Base-by-base conservation (phyloP, 2,329 filamentous ascomycete genomes). In the Fusarium domesticum region DNA sequence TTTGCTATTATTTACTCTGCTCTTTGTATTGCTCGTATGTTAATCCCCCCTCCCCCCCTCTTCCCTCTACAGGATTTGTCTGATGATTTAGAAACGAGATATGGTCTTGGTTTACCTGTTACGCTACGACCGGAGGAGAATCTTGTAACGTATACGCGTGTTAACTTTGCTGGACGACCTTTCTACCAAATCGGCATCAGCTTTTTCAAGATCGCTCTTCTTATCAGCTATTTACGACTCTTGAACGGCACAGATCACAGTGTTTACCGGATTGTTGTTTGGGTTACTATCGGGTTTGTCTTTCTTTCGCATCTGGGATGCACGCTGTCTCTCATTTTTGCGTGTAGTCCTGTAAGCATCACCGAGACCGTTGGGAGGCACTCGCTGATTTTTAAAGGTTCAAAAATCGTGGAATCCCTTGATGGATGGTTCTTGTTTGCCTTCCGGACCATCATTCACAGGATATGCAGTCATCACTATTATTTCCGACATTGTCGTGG, bases 131-230 rank as follows among this genome's bases (percentile, higher is more conserved):
- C 76, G 0, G 53, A 63, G n/a, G 58, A 50, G n/a, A 69, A 73
- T 34, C 54, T 75, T 0, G 47, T 70, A 5, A 61, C 62, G 0
- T 79, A 77, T 55, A 73, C 71, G 0, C 57, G 73, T 42, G 62
- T 76, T 54, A 80, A 80, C 57, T 79, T 70, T 50, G 72, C 72
- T 5, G 76, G 75, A 2, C 69, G 76, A 3, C 76, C 76, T 0
- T 70, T 79, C 35, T 80, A 80, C 47, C 75, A 78, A 48, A 38
- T 77, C 6, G 76, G 76, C 30, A 76, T 80, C 57, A 73, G 72
- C 47, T 76, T 76, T 45, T 80, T 80, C 68, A 80, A 80, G 55
- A 70, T 77, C 19, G 74, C 76, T 0, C 63, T 79, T 2, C 64
- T 76, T 44, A 70, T 78, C 53, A 76, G 72, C 49, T 79, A 78